Evolutionary conservation across 495 filamentous ascomycete genomes (phyloP).

Genomic region (Aeminium ludgeri): DNA sequence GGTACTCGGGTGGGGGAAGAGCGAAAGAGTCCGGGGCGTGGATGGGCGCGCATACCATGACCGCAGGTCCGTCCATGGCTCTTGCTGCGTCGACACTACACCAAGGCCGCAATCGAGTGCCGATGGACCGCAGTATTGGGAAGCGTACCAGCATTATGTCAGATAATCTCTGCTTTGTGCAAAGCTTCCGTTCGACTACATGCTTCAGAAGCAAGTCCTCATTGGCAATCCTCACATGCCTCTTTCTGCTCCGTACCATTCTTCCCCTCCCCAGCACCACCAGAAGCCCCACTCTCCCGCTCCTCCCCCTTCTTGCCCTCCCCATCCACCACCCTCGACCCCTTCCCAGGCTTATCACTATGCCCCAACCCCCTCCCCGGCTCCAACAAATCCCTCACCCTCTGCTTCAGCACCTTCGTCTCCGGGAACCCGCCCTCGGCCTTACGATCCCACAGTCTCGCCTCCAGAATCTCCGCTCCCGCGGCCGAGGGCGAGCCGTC

Average conservation of each 20-base stretch:
- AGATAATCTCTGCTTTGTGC: too few relatives aligned
- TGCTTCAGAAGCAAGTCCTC: neutral
- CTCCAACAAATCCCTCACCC: slow-evolving; percentile 70
- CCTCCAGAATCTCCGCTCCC: slow-evolving; percentile 24
- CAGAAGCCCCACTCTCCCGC: neutral
- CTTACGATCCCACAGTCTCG: slow-evolving; percentile 77
- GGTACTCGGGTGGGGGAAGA: too few relatives aligned
- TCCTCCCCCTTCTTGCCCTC: neutral
- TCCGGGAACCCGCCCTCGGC: slow-evolving; percentile 77
- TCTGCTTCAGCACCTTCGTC: slow-evolving; percentile 54
- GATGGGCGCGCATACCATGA: too few relatives aligned
- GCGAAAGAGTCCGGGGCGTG: too few relatives aligned
- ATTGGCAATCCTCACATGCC: slow-evolving; percentile 13
- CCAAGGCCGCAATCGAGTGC: too few relatives aligned
- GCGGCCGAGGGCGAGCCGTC: slow-evolving; percentile 2
- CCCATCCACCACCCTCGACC: slow-evolving; percentile 11
- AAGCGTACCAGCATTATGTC: too few relatives aligned
- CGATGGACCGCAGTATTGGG: too few relatives aligned
- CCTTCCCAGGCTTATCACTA: slow-evolving; percentile 23
- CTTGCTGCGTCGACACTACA: too few relatives aligned
- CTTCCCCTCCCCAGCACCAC: neutral
- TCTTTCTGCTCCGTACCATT: neutral
- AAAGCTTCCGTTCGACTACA: too few relatives aligned
- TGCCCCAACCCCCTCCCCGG: slow-evolving; percentile 68
- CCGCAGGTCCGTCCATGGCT: too few relatives aligned